These are phyloP conservation scores for Acanthamoeba lenticulata DNA, from an alignment of 208 protist genomes.

Conservation along the genomic window DNA sequence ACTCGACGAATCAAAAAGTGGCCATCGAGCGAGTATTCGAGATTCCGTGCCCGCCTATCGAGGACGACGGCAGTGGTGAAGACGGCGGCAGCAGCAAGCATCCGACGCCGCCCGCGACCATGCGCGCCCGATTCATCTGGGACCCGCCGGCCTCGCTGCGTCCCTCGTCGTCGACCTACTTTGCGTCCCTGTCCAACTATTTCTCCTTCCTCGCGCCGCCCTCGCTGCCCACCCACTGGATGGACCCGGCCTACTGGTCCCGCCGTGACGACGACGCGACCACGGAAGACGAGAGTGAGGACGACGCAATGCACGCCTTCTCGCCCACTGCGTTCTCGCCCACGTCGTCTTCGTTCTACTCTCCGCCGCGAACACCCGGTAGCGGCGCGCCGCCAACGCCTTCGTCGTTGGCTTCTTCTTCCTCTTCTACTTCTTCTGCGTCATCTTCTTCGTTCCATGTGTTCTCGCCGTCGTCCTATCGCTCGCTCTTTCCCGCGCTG, in stretches of 20 bases:
- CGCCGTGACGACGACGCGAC: background rate
- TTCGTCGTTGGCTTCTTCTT: background rate
- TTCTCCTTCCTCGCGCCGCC: background rate
- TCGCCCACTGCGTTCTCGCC: constrained; percentile 1
- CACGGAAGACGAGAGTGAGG: background rate
- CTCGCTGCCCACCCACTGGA: background rate
- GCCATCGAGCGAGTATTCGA: background rate
- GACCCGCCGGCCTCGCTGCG: background rate
- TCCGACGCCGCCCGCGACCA: background rate
- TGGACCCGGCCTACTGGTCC: background rate
- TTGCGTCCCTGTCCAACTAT: background rate
- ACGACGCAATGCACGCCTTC: background rate
- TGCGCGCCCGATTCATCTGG: background rate
- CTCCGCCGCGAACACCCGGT: background rate
- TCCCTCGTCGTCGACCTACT: background rate
- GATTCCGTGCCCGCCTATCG: background rate
- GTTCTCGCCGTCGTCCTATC: background rate
- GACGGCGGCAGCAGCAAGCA: background rate
- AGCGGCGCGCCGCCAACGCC: background rate
- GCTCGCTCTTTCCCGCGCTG: background rate
- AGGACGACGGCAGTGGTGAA: background rate
- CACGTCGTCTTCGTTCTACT: background rate
- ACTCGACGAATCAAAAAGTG: background rate
- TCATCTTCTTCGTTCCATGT: background rate
- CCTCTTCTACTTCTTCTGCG: background rate